Percentiles rank a stretch among this genome's conserved stretches.
Evolutionary conservation across 495 filamentous ascomycete genomes (phyloP).

Genomic region (Neurospora hispaniola): DNA sequence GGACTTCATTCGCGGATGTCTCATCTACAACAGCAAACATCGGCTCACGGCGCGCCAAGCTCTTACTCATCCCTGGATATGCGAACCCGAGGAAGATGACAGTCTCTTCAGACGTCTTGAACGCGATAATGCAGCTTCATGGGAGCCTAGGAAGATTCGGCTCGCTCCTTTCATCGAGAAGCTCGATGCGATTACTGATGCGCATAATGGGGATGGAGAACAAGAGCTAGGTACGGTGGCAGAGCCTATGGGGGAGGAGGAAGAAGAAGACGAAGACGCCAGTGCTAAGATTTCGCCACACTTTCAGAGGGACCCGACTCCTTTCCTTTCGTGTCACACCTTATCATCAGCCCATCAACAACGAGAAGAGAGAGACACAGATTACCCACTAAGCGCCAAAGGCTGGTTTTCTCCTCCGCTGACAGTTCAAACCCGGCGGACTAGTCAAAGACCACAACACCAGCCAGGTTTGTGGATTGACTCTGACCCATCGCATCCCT

Average conservation of each 20-base stretch:
- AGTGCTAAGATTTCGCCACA: not conserved
- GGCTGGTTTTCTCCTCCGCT: not conserved
- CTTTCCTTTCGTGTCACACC: not conserved
- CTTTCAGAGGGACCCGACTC: not conserved
- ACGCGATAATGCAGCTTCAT: slow-evolving; percentile 1
- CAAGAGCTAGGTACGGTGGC: not conserved
- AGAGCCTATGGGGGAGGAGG: not conserved
- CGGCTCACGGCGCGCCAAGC: slow-evolving; percentile 72
- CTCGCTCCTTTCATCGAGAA: slow-evolving; percentile 1
- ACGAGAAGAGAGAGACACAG: not conserved
- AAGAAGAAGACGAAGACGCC: not conserved
- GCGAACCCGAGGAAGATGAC: slow-evolving; percentile 23
- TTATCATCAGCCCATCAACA: not conserved
- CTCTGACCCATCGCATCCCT: not conserved
- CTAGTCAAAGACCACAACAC: not conserved
- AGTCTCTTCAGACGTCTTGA: slow-evolving; percentile 44
- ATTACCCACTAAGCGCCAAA: not conserved
- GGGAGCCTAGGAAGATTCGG: slow-evolving; percentile 12
- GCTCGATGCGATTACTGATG: not conserved
- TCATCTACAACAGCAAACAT: slow-evolving; percentile 58
- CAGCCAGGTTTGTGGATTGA: not conserved
- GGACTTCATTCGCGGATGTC: slow-evolving; percentile 64
- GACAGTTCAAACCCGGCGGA: not conserved
- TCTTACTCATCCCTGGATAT: slow-evolving; percentile 51
- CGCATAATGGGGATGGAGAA: not conserved